phyloP scores from a whole-genome alignment of 805 yeast species.

The Ogataea parapolymorpha region DNA sequence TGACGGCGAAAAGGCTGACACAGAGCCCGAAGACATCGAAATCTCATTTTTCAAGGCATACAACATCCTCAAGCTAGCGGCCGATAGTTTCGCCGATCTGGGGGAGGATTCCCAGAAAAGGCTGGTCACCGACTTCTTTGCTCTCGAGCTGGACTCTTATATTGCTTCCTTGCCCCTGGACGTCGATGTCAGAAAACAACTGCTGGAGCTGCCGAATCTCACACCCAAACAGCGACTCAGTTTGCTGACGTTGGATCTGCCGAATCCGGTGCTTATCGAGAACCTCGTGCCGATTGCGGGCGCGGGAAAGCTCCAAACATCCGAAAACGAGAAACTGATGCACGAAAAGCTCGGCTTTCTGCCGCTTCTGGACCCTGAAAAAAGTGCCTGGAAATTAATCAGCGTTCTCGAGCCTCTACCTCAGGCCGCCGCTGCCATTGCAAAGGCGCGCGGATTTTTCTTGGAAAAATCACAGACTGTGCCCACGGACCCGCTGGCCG shows the following conservation, averaged over 20 bases:
- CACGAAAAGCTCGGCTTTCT: conserved; percentile 3
- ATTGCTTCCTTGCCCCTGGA: background rate
- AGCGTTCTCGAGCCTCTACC: background rate
- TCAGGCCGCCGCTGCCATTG: conserved; percentile 1
- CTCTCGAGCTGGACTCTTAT: conserved; percentile 3
- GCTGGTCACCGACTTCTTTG: conserved; percentile 3
- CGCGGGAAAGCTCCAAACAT: background rate
- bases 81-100: background rate
- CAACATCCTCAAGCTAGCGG: conserved; percentile 1
- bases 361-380: conserved; percentile 1
- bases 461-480: background rate
- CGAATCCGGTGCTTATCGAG: background rate
- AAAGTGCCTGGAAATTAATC: background rate
- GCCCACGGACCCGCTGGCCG: background rate
- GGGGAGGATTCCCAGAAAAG: background rate
- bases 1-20: conserved; percentile 7
- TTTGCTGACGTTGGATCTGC: background rate
- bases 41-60: conserved; percentile 6
- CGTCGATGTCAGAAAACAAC: background rate
- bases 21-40: conserved; percentile 5
- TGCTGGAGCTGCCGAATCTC: background rate
- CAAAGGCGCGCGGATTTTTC: conserved; percentile 1
- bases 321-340: conserved; percentile 3
- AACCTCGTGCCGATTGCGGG: conserved; percentile 2
- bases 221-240: conserved; percentile 1